Conservation (phyloP, 192 early-diverging fungal genomes). For the Coemansia biformis region DNA sequence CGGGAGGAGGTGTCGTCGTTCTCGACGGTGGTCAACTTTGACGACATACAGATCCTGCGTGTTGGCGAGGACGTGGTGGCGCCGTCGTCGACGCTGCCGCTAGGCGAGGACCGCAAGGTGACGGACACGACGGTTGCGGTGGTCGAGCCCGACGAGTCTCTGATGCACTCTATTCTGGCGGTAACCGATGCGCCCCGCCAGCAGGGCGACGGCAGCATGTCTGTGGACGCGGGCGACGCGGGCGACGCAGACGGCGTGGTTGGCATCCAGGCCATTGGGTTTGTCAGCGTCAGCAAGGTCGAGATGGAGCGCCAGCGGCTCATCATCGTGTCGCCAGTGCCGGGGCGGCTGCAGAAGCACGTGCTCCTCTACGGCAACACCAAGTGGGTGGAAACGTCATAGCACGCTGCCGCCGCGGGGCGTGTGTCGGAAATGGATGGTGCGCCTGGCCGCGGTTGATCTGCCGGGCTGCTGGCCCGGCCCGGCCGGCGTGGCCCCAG, state of each 20-base stretch:
- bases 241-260: slow-evolving; percentile 60
- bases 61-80: slow-evolving; percentile 66
- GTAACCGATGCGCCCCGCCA: slow-evolving; percentile 62
- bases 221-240: slow-evolving; percentile 46
- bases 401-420: too few relatives aligned
- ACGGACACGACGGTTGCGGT: slow-evolving; percentile 75
- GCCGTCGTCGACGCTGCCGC: slow-evolving; percentile 85
- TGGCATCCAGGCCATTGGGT: slow-evolving; percentile 64
- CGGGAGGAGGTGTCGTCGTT: slow-evolving; percentile 77
- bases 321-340: slow-evolving; percentile 80
- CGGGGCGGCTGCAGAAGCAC: slow-evolving; percentile 78
- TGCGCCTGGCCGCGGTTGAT: too few relatives aligned
- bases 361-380: slow-evolving; percentile 77
- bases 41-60: slow-evolving; percentile 70
- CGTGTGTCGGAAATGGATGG: too few relatives aligned
- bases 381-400: slow-evolving; percentile 96
- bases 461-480: too few relatives aligned
- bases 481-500: too few relatives aligned
- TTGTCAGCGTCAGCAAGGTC: slow-evolving; percentile 54
- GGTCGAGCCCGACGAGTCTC: slow-evolving; percentile 73
- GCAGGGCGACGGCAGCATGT: slow-evolving; percentile 45
- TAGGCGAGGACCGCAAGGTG: slow-evolving; percentile 74
- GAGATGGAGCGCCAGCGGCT: slow-evolving; percentile 76
- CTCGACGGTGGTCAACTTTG: slow-evolving; percentile 70
- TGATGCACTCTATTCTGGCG: slow-evolving; percentile 82